Conservation (phyloP, 768 basidiomycete species). For the Leccinum fibrillosum region DNA sequence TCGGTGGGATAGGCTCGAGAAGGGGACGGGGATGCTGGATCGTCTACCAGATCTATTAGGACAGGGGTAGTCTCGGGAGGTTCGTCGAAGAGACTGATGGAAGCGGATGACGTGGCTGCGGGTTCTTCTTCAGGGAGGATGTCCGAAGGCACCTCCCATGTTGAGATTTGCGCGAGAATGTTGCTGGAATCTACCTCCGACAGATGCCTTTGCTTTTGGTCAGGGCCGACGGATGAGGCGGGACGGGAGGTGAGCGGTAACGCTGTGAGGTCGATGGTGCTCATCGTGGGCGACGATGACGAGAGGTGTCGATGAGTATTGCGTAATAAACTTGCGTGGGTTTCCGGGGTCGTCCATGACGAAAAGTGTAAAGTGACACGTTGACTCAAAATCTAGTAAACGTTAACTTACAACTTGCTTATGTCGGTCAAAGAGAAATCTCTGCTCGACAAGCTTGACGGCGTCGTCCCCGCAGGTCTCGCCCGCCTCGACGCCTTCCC, state of each 20-base stretch:
- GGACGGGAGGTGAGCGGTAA: background rate
- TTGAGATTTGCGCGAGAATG: slow-evolving; percentile 14
- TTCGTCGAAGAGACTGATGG: slow-evolving; percentile 5
- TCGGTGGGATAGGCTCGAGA: background rate
- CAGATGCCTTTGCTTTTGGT: slow-evolving; percentile 15
- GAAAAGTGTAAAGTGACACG: slow-evolving; percentile 11
- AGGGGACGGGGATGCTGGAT: background rate
- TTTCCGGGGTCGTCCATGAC: slow-evolving; percentile 13
- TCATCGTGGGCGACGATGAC: slow-evolving; percentile 22
- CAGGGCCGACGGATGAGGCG: background rate
- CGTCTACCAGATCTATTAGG: background rate
- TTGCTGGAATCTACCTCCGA: background rate
- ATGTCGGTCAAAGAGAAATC: slow-evolving; percentile 19
- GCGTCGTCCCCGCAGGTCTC: slow-evolving; percentile 49
- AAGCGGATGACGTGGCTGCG: background rate
- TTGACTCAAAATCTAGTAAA: background rate
- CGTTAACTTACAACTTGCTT: background rate
- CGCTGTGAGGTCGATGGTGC: slow-evolving; percentile 12
- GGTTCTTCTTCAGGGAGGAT: background rate
- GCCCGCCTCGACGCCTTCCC: slow-evolving; percentile 84
- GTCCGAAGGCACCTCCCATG: slow-evolving; percentile 20
- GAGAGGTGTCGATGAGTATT: slow-evolving; percentile 6
- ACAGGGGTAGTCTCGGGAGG: background rate
- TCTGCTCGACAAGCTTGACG: slow-evolving; percentile 62
- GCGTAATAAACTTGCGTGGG: slow-evolving; percentile 13